Evolutionary conservation across 805 yeast genomes (phyloP).

Genomic region (Lipomyces japonicus): DNA sequence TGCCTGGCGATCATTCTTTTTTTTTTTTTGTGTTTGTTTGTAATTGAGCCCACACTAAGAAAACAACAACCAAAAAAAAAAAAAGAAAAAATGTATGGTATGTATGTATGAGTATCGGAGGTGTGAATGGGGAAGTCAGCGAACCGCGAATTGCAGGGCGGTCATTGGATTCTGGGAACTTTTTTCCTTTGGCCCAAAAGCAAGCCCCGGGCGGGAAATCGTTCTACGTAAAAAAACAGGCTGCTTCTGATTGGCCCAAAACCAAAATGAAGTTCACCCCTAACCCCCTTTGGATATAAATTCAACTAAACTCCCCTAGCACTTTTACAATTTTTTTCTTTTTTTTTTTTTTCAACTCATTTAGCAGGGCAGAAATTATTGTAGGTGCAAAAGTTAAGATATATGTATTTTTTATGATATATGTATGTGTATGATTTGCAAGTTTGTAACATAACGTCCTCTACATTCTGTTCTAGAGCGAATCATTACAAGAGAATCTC

Average conservation of each 20-base stretch:
- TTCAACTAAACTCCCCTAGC: too few relatives aligned
- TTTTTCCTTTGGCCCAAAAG: too few relatives aligned
- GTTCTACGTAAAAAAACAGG: too few relatives aligned
- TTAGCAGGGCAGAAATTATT: conserved; percentile 25
- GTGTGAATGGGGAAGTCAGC: not conserved
- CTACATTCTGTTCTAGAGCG: conserved; percentile 31
- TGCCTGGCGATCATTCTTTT: conserved; percentile 21
- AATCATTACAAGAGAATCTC: conserved; percentile 17
- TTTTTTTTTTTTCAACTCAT: conserved; percentile 20
- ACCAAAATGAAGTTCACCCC: too few relatives aligned
- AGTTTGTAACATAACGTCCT: conserved; percentile 19
- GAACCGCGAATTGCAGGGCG: too few relatives aligned
- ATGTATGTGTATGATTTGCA: too few relatives aligned
- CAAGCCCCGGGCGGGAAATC: too few relatives aligned
- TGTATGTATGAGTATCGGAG: not conserved
- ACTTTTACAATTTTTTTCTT: not conserved
- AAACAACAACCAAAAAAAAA: not conserved
- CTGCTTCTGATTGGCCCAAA: too few relatives aligned
- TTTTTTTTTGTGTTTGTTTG: not conserved
- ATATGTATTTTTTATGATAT: conserved; percentile 1
- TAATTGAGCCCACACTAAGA: not conserved
- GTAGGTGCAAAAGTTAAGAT: conserved; percentile 10
- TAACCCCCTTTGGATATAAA: too few relatives aligned
- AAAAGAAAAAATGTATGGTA: not conserved
- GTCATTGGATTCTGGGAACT: too few relatives aligned